These are phyloP conservation scores for Austropuccinia psidii DNA, from an alignment of 1,284 basidiomycete species.

Conservation along the genomic window DNA sequence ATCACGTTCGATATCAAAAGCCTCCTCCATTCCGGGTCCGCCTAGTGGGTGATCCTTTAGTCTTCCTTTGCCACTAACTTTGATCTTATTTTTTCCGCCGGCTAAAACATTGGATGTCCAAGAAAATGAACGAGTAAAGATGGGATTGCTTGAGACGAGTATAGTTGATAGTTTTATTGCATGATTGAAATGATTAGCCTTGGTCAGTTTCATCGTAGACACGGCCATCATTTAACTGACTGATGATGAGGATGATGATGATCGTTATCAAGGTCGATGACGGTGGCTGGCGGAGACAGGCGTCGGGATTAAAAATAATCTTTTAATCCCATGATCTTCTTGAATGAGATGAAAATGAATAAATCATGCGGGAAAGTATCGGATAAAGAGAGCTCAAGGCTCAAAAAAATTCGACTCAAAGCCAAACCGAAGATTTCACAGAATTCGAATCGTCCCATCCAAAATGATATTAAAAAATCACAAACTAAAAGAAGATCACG, in stretches of 20 bases:
- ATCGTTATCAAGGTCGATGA: neutral
- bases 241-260: neutral
- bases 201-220: neutral
- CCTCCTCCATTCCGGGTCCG: constrained; percentile 31
- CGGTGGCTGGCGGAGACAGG: no score
- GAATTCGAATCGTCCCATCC: no score
- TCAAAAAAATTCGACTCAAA: neutral
- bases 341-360: neutral
- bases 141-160: neutral
- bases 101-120: neutral
- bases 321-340: neutral
- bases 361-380: neutral
- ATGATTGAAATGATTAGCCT: neutral
- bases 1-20: constrained; percentile 27
- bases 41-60: constrained; percentile 31
- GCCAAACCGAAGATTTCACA: no score
- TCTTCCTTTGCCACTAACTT: constrained; percentile 20
- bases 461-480: no score
- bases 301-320: neutral
- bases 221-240: no score
- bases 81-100: constrained; percentile 36
- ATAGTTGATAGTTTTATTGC: neutral
- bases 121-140: neutral
- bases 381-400: neutral
- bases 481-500: neutral